Evolutionary conservation across 768 basidiomycete species (phyloP).

Genomic region (Tulasnella sp.): DNA sequence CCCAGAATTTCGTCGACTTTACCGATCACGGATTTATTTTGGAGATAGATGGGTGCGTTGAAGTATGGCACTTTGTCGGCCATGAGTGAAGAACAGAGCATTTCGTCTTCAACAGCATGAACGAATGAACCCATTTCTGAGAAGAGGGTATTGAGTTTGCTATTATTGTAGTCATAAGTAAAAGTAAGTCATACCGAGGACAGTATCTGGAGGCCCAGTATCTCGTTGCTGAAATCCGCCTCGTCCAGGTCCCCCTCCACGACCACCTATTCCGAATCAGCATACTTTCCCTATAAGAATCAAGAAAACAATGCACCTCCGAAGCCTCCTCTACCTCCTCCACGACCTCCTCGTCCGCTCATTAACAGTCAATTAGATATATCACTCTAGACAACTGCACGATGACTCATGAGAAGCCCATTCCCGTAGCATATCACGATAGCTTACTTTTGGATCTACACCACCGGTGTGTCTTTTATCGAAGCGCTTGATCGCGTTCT

Average conservation of each 20-base stretch:
- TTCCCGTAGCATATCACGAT: too few relatives aligned
- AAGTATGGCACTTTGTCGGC: conserved; percentile 94
- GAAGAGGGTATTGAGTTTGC: not conserved
- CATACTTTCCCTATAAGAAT: too few relatives aligned
- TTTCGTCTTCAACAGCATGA: conserved; percentile 95
- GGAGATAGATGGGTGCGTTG: conserved; percentile 95
- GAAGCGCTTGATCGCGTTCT: too few relatives aligned
- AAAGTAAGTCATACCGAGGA: conserved; percentile 43
- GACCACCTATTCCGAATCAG: not conserved
- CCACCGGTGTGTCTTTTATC: too few relatives aligned
- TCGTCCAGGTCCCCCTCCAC: conserved; percentile 50
- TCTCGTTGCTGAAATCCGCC: conserved; percentile 63
- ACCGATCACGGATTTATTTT: conserved; percentile 91
- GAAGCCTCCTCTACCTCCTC: conserved; percentile 1
- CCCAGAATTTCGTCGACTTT: conserved; percentile 99
- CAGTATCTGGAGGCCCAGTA: conserved; percentile 63
- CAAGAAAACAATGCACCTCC: too few relatives aligned
- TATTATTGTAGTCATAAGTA: not conserved
- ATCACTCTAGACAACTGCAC: too few relatives aligned
- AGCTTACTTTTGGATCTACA: too few relatives aligned
- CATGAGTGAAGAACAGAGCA: conserved; percentile 81
- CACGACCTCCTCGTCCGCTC: conserved; percentile 8
- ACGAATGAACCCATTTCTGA: conserved; percentile 84
- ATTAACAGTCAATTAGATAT: conserved; percentile 2
- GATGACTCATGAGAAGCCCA: too few relatives aligned